Evolutionary conservation across 2,329 filamentous ascomycete species (phyloP).

Genomic region (Madurella mycetomatis): DNA sequence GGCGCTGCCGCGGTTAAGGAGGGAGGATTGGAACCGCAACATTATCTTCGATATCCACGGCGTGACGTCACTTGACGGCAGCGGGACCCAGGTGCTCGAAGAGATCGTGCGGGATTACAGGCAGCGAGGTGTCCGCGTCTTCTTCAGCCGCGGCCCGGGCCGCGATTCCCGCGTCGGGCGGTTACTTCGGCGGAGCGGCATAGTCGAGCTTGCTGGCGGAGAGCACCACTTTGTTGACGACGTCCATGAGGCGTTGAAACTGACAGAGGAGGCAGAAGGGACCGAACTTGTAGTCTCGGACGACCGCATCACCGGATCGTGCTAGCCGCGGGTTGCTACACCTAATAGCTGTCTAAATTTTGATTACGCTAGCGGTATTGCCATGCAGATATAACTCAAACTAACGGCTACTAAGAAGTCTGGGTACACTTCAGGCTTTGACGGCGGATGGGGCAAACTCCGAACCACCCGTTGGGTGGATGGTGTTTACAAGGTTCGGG

Average conservation of each 20-base stretch:
- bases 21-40: conserved; percentile 79
- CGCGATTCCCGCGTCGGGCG: conserved; percentile 57
- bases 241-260: conserved; percentile 76
- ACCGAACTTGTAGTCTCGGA: conserved; percentile 17
- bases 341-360: too few relatives aligned
- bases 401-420: too few relatives aligned
- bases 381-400: too few relatives aligned
- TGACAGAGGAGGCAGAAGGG: conserved; percentile 69
- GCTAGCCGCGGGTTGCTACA: neutral
- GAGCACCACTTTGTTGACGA: conserved; percentile 71
- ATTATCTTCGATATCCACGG: conserved; percentile 97
- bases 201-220: conserved; percentile 78
- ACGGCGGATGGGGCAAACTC: too few relatives aligned
- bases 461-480: too few relatives aligned
- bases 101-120: conserved; percentile 84
- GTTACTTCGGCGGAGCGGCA: conserved; percentile 73
- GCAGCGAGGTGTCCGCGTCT: conserved; percentile 70
- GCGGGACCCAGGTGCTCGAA: conserved; percentile 81
- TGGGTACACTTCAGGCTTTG: too few relatives aligned
- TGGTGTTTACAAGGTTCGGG: too few relatives aligned
- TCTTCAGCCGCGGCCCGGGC: conserved; percentile 59
- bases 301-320: neutral
- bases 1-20: conserved; percentile 73
- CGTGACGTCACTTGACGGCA: conserved; percentile 92
- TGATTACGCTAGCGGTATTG: too few relatives aligned